Base-by-base conservation (phyloP, 2,329 filamentous ascomycete species). In the Fusarium falciforme region DNA sequence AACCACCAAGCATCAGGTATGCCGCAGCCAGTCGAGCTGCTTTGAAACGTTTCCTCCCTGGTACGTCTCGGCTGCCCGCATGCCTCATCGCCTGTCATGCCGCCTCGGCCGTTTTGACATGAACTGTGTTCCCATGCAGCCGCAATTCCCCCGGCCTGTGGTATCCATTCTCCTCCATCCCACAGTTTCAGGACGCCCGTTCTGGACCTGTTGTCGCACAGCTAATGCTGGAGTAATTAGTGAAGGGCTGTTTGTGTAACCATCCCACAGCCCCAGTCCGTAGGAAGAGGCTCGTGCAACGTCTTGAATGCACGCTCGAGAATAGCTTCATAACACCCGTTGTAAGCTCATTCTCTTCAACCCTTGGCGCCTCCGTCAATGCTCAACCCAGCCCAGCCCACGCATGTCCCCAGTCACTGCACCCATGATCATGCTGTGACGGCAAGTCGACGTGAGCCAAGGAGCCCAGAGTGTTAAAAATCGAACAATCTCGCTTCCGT, bases 71-170 rank as follows among this genome's bases (percentile, higher is more conserved):
- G 63, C 61, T 74, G 55, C 57, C 67, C 57, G 68, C 72, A 73
- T 75, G 60, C 65, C 61, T 76, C 62, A 70, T 67, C 67, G 38
- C 58, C 68, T 72, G 66, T 60, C 74, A 72, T 66, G 63, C 49
- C 61, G 38, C 54, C 57, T 66, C 64, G 63, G 66, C 36, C 73
- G 60, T 77, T 70, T 68, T 67, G 63, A 70, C 75, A 70, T 74
- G 68, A 76, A 67, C 64, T 74, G 68, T 73, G 68, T 66, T 60
- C 63, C 71, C 52, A 67, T 44, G 65, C 67, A 68, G 42, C 44
- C 57, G 64, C 68, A 66, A 70, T 60, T 68, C 67, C 64, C 69
- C 71, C 64, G 47, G 52, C 40, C 63, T 71, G 59, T 77, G 62
- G 16, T 57, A 71, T 70, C 42, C 57, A 10, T 35, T 54, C 47